Evolutionary conservation across 805 yeast species (phyloP), one percentile per base, ranked within the genome.

Genomic region (Candida stauntonica): DNA sequence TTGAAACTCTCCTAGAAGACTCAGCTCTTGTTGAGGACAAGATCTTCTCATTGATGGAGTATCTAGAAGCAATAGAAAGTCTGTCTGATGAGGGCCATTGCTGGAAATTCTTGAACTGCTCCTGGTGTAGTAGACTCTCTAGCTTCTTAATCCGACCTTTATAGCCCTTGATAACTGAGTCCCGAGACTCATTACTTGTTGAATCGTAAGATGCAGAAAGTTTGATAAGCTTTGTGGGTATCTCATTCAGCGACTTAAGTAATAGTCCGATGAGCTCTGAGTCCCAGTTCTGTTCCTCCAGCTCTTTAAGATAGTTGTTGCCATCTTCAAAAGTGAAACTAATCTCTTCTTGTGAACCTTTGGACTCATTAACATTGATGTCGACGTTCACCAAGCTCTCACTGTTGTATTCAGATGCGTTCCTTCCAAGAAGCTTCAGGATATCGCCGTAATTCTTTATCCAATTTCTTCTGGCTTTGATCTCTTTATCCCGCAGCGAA

Each of bases 111-210:
- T 72, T 71, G 52, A 72, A 77, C 46, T 76, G 86, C 38, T 78
- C 82, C 45, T 84, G 86, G 55, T 87, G 93, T 13, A 88, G 62
- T 27, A 87, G 60, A 38, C 76, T 81, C 50, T 88, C 96, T 36
- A 91, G 68, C 48, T 83, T 83, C 45, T 75, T 77, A 29, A 91
- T 85, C 37, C 95, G 66, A 9, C 75, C 60, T 55, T 81, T 81
- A 46, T 87, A 81, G 0, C 85, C 86, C 46, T 70, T 70, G 9
- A 82, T 63, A 11, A 72, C 52, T 3, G 43, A 15, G 30, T 70
- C 77, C 4, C 62, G 33, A 1, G 45, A 27, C 3, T 31, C 37
- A 6, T 9, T 11, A 6, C 33, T 23, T 5, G 40, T 35, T 1
- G 31, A n/a, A 9, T 44, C 39, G 5, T 21, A 26, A 4, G 35